Conservation (phyloP, 176 grass and related monocot genomes). For the Rhynchospora breviuscula region DNA sequence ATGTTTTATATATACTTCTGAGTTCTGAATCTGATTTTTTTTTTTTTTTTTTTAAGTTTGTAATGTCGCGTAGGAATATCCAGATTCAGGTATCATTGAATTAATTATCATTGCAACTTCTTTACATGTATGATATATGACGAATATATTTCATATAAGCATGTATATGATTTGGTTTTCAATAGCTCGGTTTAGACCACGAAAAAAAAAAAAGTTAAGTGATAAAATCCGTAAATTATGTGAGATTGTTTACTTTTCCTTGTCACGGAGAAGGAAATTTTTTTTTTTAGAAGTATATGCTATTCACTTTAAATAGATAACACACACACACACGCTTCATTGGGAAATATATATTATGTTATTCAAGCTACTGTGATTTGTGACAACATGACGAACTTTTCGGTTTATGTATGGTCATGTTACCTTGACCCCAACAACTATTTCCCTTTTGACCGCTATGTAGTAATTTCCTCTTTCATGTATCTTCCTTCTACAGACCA, state of each 20-base stretch:
- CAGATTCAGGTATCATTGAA: not conserved
- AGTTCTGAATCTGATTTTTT: not conserved
- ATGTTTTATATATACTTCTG: not conserved
- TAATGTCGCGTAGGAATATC: not conserved
- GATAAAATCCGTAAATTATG: too few relatives aligned
- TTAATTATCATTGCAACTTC: not conserved
- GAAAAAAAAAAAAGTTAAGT: too few relatives aligned
- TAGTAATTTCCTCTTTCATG: conserved; percentile 7
- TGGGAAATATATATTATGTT: not conserved
- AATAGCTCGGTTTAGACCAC: too few relatives aligned
- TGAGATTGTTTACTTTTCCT: too few relatives aligned
- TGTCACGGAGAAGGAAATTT: too few relatives aligned
- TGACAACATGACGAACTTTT: conserved; percentile 8
- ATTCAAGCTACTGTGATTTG: conserved; percentile 12
- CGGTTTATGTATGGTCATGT: conserved; percentile 15
- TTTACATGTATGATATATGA: too few relatives aligned
- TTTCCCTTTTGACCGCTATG: conserved; percentile 11
- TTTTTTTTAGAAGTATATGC: too few relatives aligned
- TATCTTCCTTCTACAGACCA: not conserved
- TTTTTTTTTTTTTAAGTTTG: too few relatives aligned
- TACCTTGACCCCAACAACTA: conserved; percentile 8
- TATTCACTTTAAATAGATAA: too few relatives aligned
- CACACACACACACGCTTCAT: too few relatives aligned
- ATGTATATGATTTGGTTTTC: too few relatives aligned
- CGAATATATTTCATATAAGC: too few relatives aligned